Evolutionary conservation across 352 stramenopile species (phyloP).

Genomic region (Phytophthora kernoviae): DNA sequence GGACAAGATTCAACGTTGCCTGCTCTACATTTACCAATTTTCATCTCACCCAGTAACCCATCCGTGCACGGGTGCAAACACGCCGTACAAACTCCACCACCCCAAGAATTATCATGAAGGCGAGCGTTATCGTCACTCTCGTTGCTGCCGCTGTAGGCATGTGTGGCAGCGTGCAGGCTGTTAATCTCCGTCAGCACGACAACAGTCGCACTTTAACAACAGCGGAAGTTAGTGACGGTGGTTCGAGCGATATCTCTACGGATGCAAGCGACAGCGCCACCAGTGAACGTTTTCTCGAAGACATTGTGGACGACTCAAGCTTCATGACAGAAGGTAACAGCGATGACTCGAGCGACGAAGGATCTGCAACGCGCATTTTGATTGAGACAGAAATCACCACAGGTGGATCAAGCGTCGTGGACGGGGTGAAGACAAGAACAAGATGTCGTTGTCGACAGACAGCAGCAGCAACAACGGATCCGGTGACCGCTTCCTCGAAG

Average conservation of each 20-base stretch:
- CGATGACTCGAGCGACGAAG: conserved; percentile 1
- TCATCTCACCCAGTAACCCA: no score
- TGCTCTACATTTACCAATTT: no score
- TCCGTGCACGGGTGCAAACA: no score
- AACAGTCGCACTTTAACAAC: conserved; percentile 2
- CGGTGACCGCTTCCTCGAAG: not conserved
- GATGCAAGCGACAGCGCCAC: conserved; percentile 11
- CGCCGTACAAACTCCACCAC: no score
- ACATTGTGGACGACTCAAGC: conserved; percentile 1
- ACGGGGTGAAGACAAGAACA: not conserved
- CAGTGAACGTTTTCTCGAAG: conserved; percentile 5
- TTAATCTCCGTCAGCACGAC: conserved; percentile 16
- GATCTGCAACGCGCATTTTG: conserved; percentile 1
- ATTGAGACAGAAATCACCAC: conserved; percentile 1
- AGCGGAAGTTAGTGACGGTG: conserved; percentile 14
- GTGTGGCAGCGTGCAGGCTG: not conserved
- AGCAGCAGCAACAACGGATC: not conserved
- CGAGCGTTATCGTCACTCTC: conserved; percentile 5
- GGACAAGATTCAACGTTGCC: no score
- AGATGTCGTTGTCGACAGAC: not conserved
- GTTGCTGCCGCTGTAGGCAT: not conserved
- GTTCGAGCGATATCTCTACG: conserved; percentile 12
- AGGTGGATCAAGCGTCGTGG: not conserved
- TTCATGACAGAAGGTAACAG: conserved; percentile 2
- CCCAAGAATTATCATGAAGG: conserved; percentile 12